Conservation (phyloP, 257 asterid species). For the Coffea eugenioides region DNA sequence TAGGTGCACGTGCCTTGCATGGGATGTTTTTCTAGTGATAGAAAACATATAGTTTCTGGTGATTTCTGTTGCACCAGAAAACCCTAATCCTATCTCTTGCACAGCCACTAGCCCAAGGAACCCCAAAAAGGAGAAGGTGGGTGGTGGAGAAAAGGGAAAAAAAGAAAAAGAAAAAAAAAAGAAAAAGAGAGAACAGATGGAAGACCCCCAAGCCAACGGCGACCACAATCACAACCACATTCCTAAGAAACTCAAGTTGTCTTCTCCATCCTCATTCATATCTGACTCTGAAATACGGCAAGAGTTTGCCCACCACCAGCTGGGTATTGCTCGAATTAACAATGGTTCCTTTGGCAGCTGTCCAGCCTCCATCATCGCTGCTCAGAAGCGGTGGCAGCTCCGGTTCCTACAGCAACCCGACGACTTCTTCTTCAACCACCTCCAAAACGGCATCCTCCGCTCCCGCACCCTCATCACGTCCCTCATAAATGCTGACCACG, state of each 20-base stretch:
- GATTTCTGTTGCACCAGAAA: conserved; percentile 6
- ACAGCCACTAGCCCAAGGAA: conserved; percentile 21
- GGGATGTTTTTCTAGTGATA: no score
- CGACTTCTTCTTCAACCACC: conserved; percentile 78
- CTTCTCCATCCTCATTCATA: conserved; percentile 34
- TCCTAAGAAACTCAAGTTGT: conserved; percentile 61
- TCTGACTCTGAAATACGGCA: conserved; percentile 56
- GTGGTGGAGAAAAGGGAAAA: no score
- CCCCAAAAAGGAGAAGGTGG: not conserved
- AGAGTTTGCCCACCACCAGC: conserved; percentile 77
- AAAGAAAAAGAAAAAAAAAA: not conserved
- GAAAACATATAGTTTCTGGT: no score
- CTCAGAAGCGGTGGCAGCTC: conserved; percentile 87
- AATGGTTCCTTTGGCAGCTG: conserved; percentile 98
- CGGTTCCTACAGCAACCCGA: conserved; percentile 85
- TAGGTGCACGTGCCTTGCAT: no score
- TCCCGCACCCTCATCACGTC: conserved; percentile 71
- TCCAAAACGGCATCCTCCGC: conserved; percentile 65
- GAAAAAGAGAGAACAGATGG: conserved; percentile 5
- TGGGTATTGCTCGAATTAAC: conserved; percentile 71
- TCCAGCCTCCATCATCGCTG: conserved; percentile 81
- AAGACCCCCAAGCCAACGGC: conserved; percentile 52
- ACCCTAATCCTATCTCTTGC: conserved; percentile 41
- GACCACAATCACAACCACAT: conserved; percentile 38
- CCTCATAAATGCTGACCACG: conserved; percentile 83